Percentiles rank a stretch among this genome's conserved stretches.
phyloP scores from a whole-genome alignment of 2,329 filamentous ascomycete species.

The Cladosporium sp. region DNA sequence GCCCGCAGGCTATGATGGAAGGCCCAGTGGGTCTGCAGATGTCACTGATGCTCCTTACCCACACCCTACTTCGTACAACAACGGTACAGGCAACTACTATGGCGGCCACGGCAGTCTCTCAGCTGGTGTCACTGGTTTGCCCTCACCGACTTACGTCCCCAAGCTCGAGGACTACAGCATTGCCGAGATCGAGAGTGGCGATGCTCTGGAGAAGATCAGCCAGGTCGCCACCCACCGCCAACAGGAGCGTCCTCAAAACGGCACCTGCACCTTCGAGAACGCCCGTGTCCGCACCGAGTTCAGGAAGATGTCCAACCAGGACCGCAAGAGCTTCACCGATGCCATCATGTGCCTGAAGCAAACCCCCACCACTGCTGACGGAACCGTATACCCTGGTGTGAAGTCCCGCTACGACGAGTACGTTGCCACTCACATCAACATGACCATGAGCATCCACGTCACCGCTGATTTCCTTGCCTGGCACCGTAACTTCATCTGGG shows the following conservation, averaged over 20 bases:
- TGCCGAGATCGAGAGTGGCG: slow-evolving; percentile 5
- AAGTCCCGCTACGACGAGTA: slow-evolving; percentile 27
- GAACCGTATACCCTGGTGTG: slow-evolving; percentile 21
- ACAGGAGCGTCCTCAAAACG: not conserved
- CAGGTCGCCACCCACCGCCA: slow-evolving; percentile 4
- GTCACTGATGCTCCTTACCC: slow-evolving; percentile 5
- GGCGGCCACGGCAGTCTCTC: not conserved
- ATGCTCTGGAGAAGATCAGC: slow-evolving; percentile 2
- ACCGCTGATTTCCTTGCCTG: slow-evolving; percentile 37
- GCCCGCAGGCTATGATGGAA: not conserved
- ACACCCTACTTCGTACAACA: slow-evolving; percentile 8
- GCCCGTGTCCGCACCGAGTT: slow-evolving; percentile 19
- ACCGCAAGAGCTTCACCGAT: slow-evolving; percentile 22
- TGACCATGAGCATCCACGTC: slow-evolving; percentile 26
- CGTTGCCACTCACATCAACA: slow-evolving; percentile 22
- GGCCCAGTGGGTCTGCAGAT: not conserved
- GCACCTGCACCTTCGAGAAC: slow-evolving; percentile 21
- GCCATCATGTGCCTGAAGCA: slow-evolving; percentile 24
- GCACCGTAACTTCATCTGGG: slow-evolving; percentile 41
- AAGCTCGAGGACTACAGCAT: slow-evolving; percentile 5
- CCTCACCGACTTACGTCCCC: slow-evolving; percentile 2
- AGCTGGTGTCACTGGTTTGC: not conserved
- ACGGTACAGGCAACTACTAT: slow-evolving; percentile 6
- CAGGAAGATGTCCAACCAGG: slow-evolving; percentile 18
- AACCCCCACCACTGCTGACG: slow-evolving; percentile 7